phyloP scores from a whole-genome alignment of 2,329 filamentous ascomycete genomes.

The Calonectria ilicicola region DNA sequence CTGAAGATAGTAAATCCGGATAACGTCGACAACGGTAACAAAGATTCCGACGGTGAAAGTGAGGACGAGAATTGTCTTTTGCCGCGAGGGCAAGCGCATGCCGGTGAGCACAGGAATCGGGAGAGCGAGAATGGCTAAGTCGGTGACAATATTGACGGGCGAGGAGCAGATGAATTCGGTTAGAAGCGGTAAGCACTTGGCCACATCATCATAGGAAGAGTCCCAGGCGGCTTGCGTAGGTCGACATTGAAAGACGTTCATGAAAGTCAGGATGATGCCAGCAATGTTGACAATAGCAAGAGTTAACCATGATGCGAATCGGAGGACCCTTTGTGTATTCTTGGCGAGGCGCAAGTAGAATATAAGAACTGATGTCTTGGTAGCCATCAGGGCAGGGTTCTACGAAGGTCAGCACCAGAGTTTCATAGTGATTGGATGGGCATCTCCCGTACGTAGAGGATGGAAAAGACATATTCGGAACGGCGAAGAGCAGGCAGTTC shows the following conservation, averaged over 20 bases:
- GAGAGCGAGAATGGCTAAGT: constrained; percentile 86
- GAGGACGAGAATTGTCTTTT: constrained; percentile 88
- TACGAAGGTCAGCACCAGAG: constrained; percentile 47
- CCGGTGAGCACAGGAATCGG: constrained; percentile 89
- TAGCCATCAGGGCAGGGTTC: constrained; percentile 91
- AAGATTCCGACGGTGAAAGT: constrained; percentile 92
- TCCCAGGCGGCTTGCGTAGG: constrained; percentile 80
- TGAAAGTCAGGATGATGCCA: constrained; percentile 82
- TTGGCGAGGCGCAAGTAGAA: constrained; percentile 90
- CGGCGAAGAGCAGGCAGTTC: constrained; percentile 65
- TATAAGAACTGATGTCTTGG: constrained; percentile 91
- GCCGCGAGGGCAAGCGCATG: constrained; percentile 85
- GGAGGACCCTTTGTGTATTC: constrained; percentile 80
- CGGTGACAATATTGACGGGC: constrained; percentile 92
- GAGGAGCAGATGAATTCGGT: constrained; percentile 80
- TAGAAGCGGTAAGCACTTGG: constrained; percentile 66
- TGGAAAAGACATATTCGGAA: constrained; percentile 73
- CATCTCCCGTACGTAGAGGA: constrained; percentile 65
- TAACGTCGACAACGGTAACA: constrained; percentile 87
- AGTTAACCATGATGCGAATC: constrained; percentile 84
- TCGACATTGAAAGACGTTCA: constrained; percentile 88
- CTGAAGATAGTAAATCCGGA: constrained; percentile 91
- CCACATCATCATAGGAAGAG: constrained; percentile 45
- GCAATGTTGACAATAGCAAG: constrained; percentile 83
- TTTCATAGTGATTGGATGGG: constrained; percentile 10